Evolutionary conservation across 192 early-diverging fungal species (phyloP).

Genomic region (Polychytrium aggregatum): DNA sequence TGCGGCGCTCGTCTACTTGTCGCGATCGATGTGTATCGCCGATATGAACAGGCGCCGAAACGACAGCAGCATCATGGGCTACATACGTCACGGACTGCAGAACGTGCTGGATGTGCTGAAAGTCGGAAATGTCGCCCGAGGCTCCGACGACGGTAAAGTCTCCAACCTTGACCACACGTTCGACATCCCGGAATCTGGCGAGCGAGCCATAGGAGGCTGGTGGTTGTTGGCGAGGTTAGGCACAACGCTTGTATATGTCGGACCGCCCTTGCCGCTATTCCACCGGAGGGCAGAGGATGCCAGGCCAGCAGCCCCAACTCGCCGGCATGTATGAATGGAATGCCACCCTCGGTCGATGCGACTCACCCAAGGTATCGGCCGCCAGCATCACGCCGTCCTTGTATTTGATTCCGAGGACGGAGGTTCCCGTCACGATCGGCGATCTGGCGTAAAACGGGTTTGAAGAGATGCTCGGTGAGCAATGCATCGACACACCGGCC

Average conservation of each 20-base stretch:
- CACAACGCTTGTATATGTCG: background rate
- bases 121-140: slow-evolving; percentile 89
- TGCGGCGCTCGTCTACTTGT: too few relatives aligned
- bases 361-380: slow-evolving; percentile 74
- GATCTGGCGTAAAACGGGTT: too few relatives aligned
- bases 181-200: slow-evolving; percentile 81
- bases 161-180: slow-evolving; percentile 69
- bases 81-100: slow-evolving; percentile 26
- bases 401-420: slow-evolving; percentile 87
- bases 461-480: too few relatives aligned
- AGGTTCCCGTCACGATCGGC: slow-evolving; percentile 88
- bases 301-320: background rate
- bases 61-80: too few relatives aligned
- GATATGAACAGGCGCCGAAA: too few relatives aligned
- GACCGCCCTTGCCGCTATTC: background rate
- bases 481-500: too few relatives aligned
- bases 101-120: slow-evolving; percentile 80
- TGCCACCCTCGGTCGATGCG: too few relatives aligned
- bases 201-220: slow-evolving; percentile 87
- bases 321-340: background rate
- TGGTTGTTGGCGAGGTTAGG: background rate
- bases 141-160: slow-evolving; percentile 80
- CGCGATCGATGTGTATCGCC: too few relatives aligned
- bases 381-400: slow-evolving; percentile 96
- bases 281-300: background rate